Evolutionary conservation across 1,139 yeast genomes (phyloP).

Genomic region (Casaregolazyma lundiana): DNA sequence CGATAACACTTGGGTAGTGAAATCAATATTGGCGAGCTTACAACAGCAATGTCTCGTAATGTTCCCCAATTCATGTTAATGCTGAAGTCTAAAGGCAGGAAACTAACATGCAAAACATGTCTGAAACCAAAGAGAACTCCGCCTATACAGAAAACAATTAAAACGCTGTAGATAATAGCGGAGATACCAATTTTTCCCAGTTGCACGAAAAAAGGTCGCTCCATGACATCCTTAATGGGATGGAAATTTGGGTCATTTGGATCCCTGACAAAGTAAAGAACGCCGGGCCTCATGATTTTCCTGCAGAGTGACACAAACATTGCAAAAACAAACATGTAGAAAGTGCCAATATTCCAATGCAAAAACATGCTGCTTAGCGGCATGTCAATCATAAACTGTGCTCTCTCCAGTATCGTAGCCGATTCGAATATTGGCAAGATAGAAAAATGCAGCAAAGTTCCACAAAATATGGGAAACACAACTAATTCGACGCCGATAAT

Average conservation of each 20-base stretch:
- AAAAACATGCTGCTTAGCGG: conserved; percentile 27
- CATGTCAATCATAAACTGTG: conserved; percentile 19
- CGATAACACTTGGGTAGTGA: conserved; percentile 3
- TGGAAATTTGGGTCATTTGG: conserved; percentile 93
- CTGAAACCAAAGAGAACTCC: conserved; percentile 54
- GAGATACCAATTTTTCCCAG: conserved; percentile 70
- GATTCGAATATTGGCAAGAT: conserved; percentile 35
- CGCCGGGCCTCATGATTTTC: conserved; percentile 78
- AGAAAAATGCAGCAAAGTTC: conserved; percentile 68
- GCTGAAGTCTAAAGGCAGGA: conserved; percentile 29
- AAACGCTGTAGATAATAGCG: conserved; percentile 67
- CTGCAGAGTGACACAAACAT: conserved; percentile 82
- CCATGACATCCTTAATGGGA: conserved; percentile 82
- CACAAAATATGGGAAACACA: conserved; percentile 84
- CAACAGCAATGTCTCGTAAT: background rate
- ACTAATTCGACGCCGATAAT: conserved; percentile 76
- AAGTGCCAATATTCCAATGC: conserved; percentile 77
- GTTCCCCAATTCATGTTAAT: conserved; percentile 2
- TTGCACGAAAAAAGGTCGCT: conserved; percentile 68
- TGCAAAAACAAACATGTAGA: conserved; percentile 85
- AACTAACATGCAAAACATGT: conserved; percentile 32
- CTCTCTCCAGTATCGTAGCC: conserved; percentile 15
- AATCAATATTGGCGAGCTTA: conserved; percentile 1
- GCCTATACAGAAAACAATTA: conserved; percentile 75
- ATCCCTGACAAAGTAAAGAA: conserved; percentile 81